Evolutionary conservation across 148 eudicot species (phyloP).

Genomic region (Amaranthus palmeri): DNA sequence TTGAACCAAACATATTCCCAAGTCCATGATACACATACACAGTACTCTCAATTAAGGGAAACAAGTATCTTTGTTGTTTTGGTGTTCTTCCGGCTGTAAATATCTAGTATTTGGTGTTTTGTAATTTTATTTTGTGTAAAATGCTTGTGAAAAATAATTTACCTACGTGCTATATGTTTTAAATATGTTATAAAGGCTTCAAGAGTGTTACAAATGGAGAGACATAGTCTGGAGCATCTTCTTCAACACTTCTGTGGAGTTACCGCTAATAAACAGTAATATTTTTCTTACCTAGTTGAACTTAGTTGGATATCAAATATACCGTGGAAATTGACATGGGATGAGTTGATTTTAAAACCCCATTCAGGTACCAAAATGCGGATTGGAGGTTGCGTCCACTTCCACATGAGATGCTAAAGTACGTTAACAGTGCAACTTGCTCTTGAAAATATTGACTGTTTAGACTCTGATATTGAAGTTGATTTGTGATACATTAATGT

Average conservation of each 20-base stretch:
- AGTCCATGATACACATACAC: no score
- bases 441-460: background rate
- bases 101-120: no score
- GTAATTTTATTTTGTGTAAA: no score
- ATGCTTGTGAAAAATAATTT: no score
- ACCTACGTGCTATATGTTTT: no score
- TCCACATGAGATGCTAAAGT: slow-evolving; percentile 87
- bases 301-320: background rate
- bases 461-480: background rate
- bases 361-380: slow-evolving; percentile 88
- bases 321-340: background rate
- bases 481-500: background rate
- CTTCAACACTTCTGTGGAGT: slow-evolving; percentile 77
- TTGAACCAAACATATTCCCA: no score
- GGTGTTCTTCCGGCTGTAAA: no score
- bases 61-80: no score
- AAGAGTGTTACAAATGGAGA: slow-evolving; percentile 82
- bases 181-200: slow-evolving; percentile 50
- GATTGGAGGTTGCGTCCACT: slow-evolving; percentile 99
- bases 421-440: slow-evolving; percentile 6
- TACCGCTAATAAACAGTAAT: slow-evolving; percentile 91
- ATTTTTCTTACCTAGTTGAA: slow-evolving; percentile 6
- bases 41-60: no score
- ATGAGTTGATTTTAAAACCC: slow-evolving; percentile 11
- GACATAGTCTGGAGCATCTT: slow-evolving; percentile 84